Evolutionary conservation across 768 basidiomycete genomes (phyloP).

Genomic region (Leccinum uliginosum): DNA sequence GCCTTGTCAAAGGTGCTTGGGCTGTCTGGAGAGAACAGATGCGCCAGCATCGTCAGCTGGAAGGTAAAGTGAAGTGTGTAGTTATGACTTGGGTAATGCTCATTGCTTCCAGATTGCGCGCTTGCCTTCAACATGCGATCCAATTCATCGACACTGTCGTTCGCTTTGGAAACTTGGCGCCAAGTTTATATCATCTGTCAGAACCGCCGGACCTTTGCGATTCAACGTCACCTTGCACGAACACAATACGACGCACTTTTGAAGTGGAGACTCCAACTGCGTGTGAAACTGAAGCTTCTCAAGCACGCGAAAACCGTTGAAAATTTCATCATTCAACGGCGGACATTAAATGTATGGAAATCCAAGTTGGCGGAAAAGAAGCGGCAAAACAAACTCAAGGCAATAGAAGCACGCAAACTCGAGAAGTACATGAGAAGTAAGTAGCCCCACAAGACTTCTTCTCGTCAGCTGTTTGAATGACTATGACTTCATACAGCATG

Average conservation of each 20-base stretch:
- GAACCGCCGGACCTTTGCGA: conserved; percentile 45
- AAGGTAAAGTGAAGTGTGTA: conserved; percentile 38
- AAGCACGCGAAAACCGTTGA: conserved; percentile 54
- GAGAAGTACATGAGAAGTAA: conserved; percentile 24
- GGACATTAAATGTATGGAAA: conserved; percentile 47
- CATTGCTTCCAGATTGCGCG: conserved; percentile 40
- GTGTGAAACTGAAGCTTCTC: conserved; percentile 42
- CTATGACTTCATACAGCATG: conserved; percentile 38
- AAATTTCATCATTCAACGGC: conserved; percentile 46
- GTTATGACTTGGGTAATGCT: conserved; percentile 3
- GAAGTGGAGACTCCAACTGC: conserved; percentile 54
- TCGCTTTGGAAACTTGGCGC: conserved; percentile 45
- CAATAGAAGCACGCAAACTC: conserved; percentile 38
- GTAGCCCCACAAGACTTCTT: conserved; percentile 24
- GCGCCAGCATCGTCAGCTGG: conserved; percentile 34
- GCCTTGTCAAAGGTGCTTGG: conserved; percentile 45
- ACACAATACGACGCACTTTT: conserved; percentile 44
- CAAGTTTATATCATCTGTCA: conserved; percentile 39
- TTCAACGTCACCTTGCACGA: conserved; percentile 32
- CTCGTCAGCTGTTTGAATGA: conserved; percentile 3
- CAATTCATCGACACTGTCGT: conserved; percentile 35
- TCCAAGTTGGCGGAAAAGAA: conserved; percentile 40
- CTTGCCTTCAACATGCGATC: conserved; percentile 45
- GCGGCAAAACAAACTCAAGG: conserved; percentile 42
- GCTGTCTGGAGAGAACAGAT: conserved; percentile 47